Percentiles rank a stretch among this genome's conserved stretches.
Evolutionary conservation across 495 filamentous ascomycete species (phyloP).

Genomic region (Penicillium turbatum): DNA sequence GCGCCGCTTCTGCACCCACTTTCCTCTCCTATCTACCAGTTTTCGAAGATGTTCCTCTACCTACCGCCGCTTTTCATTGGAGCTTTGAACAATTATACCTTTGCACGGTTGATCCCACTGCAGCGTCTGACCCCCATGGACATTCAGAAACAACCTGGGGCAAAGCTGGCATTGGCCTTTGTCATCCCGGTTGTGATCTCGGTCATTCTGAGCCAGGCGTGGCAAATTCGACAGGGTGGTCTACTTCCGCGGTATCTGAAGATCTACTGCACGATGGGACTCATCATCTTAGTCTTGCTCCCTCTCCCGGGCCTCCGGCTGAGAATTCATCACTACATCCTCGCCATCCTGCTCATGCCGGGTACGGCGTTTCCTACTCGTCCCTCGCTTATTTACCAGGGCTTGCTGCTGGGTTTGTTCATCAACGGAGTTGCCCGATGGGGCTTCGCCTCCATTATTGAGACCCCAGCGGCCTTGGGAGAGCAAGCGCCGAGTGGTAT

Average conservation of each 20-base stretch:
- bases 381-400: constrained; percentile 74
- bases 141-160: constrained; percentile 71
- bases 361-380: constrained; percentile 82
- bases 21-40: constrained; percentile 52
- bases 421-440: constrained; percentile 89
- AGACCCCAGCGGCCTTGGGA: constrained; percentile 67
- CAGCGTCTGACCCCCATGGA: constrained; percentile 72
- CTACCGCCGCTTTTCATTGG: constrained; percentile 74
- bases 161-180: constrained; percentile 62
- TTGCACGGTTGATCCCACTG: constrained; percentile 75
- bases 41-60: constrained; percentile 72
- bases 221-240: constrained; percentile 69
- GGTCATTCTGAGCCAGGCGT: constrained; percentile 64
- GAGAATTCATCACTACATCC: constrained; percentile 91
- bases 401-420: constrained; percentile 83
- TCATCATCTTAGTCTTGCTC: constrained; percentile 58
- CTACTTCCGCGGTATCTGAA: constrained; percentile 64
- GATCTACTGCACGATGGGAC: constrained; percentile 62
- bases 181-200: constrained; percentile 58
- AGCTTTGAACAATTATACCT: constrained; percentile 76
- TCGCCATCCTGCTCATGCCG: constrained; percentile 77
- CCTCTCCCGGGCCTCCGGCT: constrained; percentile 77
- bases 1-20: constrained; percentile 51
- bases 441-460: constrained; percentile 89
- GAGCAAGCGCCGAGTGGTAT: constrained; percentile 34